These are phyloP conservation scores for Globisporangium cederbergense DNA, from an alignment of 352 stramenopile species.

Conservation along the genomic window DNA sequence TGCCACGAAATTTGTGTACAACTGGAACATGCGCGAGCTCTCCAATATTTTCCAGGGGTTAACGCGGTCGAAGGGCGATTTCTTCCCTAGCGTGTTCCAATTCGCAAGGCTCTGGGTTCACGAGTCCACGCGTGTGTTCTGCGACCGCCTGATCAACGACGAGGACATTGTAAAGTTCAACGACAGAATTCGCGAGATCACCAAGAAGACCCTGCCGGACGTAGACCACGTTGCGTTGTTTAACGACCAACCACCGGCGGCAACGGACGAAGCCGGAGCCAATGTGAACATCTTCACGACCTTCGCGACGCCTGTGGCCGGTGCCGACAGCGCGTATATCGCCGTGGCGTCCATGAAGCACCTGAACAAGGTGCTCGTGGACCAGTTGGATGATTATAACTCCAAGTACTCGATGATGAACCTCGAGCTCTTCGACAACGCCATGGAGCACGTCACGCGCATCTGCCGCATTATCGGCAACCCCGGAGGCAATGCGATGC, in stretches of 20 bases:
- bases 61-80: conserved; percentile 90
- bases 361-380: conserved; percentile 89
- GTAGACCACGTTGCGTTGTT: conserved; percentile 86
- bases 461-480: conserved; percentile 97
- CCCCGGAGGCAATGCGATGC: conserved; percentile 95
- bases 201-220: conserved; percentile 91
- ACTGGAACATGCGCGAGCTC: conserved; percentile 97
- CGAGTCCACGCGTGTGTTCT: conserved; percentile 96
- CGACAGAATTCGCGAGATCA: conserved; percentile 89
- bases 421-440: conserved; percentile 97
- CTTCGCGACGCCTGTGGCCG: conserved; percentile 82
- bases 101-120: conserved; percentile 94
- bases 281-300: conserved; percentile 94
- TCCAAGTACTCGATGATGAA: conserved; percentile 98
- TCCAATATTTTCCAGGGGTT: conserved; percentile 96
- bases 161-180: conserved; percentile 93
- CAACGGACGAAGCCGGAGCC: conserved; percentile 25
- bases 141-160: conserved; percentile 95
- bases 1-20: conserved; percentile 98
- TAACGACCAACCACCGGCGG: conserved; percentile 43
- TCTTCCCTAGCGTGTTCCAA: conserved; percentile 84
- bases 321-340: conserved; percentile 71
- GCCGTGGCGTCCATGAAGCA: conserved; percentile 75
- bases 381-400: conserved; percentile 95
- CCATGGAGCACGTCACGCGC: conserved; percentile 95